phyloP scores from a whole-genome alignment of 2,329 filamentous ascomycete species.

The Thelonectria blattea region DNA sequence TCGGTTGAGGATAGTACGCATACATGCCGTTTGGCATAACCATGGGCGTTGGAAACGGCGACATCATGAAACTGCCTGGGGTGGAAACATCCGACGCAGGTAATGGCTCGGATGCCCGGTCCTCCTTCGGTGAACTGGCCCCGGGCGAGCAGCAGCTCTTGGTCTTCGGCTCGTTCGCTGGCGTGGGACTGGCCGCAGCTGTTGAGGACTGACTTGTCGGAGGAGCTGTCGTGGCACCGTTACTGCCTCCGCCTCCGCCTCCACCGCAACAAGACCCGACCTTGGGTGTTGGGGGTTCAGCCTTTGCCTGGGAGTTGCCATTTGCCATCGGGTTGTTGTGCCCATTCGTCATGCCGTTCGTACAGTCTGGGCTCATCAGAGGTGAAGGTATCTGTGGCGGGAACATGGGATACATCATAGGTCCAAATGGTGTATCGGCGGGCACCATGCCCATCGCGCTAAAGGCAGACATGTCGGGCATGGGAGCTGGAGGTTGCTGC shows the following conservation, averaged over 20 bases:
- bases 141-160: conserved; percentile 42
- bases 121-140: conserved; percentile 29
- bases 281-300: conserved; percentile 25
- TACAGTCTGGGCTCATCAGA: conserved; percentile 26
- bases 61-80: conserved; percentile 42
- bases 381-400: conserved; percentile 39
- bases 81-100: conserved; percentile 30
- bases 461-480: conserved; percentile 37
- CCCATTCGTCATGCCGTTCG: conserved; percentile 31
- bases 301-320: conserved; percentile 25
- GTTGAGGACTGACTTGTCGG: conserved; percentile 15
- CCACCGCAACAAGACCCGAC: conserved; percentile 48
- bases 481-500: conserved; percentile 35
- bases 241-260: conserved; percentile 16
- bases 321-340: conserved; percentile 29
- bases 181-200: conserved; percentile 27
- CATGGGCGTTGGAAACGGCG: conserved; percentile 45
- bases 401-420: conserved; percentile 43
- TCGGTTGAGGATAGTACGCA: conserved; percentile 50
- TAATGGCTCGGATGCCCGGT: conserved; percentile 28
- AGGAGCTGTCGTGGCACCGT: conserved; percentile 7
- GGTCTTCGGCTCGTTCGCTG: conserved; percentile 25
- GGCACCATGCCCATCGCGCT: conserved; percentile 39
- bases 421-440: conserved; percentile 33
- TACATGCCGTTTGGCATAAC: conserved; percentile 48